Conservation (phyloP, 2,329 filamentous ascomycete species). For the Xylariales sp. region DNA sequence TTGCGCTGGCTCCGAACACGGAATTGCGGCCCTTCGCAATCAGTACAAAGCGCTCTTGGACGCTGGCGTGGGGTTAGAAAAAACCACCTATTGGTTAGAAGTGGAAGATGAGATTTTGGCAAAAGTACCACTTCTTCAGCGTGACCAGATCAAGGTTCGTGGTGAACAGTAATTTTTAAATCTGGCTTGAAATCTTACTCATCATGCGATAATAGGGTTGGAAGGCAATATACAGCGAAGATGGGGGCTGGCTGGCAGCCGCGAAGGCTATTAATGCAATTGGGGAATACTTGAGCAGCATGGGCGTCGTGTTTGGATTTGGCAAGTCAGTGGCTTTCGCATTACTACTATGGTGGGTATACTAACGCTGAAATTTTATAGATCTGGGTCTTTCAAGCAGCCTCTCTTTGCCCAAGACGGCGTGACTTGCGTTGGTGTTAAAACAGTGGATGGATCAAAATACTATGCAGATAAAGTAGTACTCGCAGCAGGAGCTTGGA, state of each 20-base stretch:
- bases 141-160: slow-evolving; percentile 34
- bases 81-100: slow-evolving; percentile 36
- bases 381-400: slow-evolving; percentile 37
- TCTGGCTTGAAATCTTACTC: not conserved
- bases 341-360: too few species aligned
- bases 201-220: slow-evolving; percentile 28
- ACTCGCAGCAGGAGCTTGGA: slow-evolving; percentile 35
- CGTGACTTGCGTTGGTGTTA: slow-evolving; percentile 32
- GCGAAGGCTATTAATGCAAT: slow-evolving; percentile 42
- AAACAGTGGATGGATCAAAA: slow-evolving; percentile 33
- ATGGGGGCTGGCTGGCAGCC: slow-evolving; percentile 43
- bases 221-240: slow-evolving; percentile 37
- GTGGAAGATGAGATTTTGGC: slow-evolving; percentile 37
- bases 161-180: too few species aligned
- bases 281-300: slow-evolving; percentile 28
- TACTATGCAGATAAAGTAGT: slow-evolving; percentile 39
- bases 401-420: slow-evolving; percentile 32
- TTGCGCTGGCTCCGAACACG: slow-evolving; percentile 25
- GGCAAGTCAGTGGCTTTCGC: slow-evolving; percentile 27
- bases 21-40: slow-evolving; percentile 24
- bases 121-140: slow-evolving; percentile 32
- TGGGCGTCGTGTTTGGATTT: slow-evolving; percentile 37
- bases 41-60: slow-evolving; percentile 30
- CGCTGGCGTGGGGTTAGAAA: slow-evolving; percentile 23
- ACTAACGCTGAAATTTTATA: slow-evolving; percentile 10